Base-by-base conservation (phyloP, 192 early-diverging fungal genomes). In the Umbelopsis ramanniana region DNA sequence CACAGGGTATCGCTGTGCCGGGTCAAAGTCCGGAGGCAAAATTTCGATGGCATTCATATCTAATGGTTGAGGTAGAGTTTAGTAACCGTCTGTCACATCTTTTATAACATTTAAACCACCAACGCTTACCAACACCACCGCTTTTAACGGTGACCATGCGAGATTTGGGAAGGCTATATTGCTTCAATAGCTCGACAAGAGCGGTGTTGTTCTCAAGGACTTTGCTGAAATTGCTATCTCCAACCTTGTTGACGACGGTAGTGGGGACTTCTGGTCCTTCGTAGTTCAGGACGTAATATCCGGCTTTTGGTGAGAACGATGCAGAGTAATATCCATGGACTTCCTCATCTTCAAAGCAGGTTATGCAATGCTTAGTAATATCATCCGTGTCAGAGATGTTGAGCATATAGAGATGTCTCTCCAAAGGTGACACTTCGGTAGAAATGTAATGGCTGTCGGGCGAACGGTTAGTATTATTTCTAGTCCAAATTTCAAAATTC, bases 191-290 rank as follows among this genome's bases (percentile, higher is more conserved):
- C 0, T 81, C 47, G 24, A 79, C 78, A 3, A 91, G 77, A 0
- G 52, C 50, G 15, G 75, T 67, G 72, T 95, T 95, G 48, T 89
- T 79, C 66, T 83, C 81, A 8, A 93, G 68, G 6, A 89, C 76
- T 0, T 71, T 74, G 66, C 83, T 86, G 70, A 91, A 92, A 8
- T 71, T 79, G 50, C 50, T 23, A 37, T 92, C 83, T 10, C 48
- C 71, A 29, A 81, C 81, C 70, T 86, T 89, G 67, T 84, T 84
- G 12, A 95, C 85, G 19, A 82, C 83, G 73, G 90, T 88, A 84
- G 87, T 94, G 12, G 96, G 96, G 6, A 95, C 80, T 71, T 88
- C 88, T 5, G 97, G 97, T 0, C 97, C 97, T 23, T 82, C 74
- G 68, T 97, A 96, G n/a, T 81, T 79, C 17, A 97, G 79, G 55